Percentiles rank a stretch among this genome's conserved stretches.
Conservation (phyloP, 2,329 filamentous ascomycete genomes). For the Fusarium acutatum region DNA sequence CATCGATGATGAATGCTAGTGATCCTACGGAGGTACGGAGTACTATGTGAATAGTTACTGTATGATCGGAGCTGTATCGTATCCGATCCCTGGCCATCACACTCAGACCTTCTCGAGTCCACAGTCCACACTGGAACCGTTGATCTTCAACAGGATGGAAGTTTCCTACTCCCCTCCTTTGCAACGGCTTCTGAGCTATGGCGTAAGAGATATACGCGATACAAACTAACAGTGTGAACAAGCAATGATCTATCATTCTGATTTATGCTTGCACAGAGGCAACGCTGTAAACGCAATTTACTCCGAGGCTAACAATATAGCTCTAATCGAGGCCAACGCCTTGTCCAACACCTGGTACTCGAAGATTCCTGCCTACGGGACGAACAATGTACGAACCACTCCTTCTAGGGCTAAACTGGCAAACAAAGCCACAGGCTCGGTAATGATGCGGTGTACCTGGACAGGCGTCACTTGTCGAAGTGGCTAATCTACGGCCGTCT, state of each 20-base stretch:
- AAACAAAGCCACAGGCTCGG: conserved; percentile 19
- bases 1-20: conserved; percentile 10
- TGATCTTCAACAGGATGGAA: conserved; percentile 20
- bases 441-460: conserved; percentile 5
- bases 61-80: conserved; percentile 16
- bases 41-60: background rate
- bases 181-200: background rate
- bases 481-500: background rate
- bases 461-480: background rate
- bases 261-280: background rate
- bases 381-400: conserved; percentile 29
- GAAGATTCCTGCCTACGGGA: conserved; percentile 11
- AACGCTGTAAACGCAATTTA: conserved; percentile 1
- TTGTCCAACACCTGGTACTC: conserved; percentile 24
- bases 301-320: conserved; percentile 1
- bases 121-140: conserved; percentile 11
- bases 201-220: background rate
- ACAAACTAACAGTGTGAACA: background rate
- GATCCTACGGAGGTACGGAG: conserved; percentile 6
- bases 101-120: background rate
- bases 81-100: conserved; percentile 10
- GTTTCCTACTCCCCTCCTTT: conserved; percentile 1
- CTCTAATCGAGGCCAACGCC: conserved; percentile 18
- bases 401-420: conserved; percentile 1
- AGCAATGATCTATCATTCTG: background rate